phyloP scores from a whole-genome alignment of 345 rosid genomes.

The Melastoma malabathricum region DNA sequence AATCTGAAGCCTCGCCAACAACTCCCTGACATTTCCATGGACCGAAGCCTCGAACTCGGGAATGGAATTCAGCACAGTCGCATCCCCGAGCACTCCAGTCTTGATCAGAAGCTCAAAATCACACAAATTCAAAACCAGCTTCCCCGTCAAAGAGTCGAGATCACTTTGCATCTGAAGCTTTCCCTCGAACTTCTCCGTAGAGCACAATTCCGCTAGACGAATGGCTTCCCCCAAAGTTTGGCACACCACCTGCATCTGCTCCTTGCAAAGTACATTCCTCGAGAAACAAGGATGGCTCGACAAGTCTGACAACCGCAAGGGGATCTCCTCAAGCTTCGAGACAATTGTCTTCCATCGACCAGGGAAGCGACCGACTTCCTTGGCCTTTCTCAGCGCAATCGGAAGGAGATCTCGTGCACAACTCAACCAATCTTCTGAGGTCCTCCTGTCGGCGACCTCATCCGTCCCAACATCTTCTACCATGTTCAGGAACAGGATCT shows the following conservation, averaged over 20 bases:
- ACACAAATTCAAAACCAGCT: constrained; percentile 61
- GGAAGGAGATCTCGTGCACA: constrained; percentile 66
- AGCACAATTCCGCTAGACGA: constrained; percentile 35
- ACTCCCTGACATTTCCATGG: constrained; percentile 39
- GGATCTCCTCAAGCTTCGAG: constrained; percentile 71
- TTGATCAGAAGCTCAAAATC: constrained; percentile 83
- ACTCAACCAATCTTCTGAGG: constrained; percentile 63
- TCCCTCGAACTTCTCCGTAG: constrained; percentile 63
- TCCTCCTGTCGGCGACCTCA: constrained; percentile 14
- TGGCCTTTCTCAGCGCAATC: constrained; percentile 39
- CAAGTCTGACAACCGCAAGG: constrained; percentile 55
- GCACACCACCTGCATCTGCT: constrained; percentile 67
- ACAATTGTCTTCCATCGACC: constrained; percentile 79
- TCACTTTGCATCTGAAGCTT: constrained; percentile 91
- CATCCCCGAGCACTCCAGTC: constrained; percentile 85
- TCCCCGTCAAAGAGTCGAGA: constrained; percentile 72
- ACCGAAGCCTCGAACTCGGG: constrained; percentile 18
- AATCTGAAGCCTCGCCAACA: constrained; percentile 90
- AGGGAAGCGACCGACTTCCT: constrained; percentile 48
- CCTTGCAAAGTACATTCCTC: constrained; percentile 72
- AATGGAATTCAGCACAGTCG: constrained; percentile 20
- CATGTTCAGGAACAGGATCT: constrained; percentile 21
- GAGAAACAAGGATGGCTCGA: constrained; percentile 92
- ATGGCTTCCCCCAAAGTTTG: constrained; percentile 24
- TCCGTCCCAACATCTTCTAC: constrained; percentile 28